These are phyloP conservation scores for Jamesozyma hellenica DNA, from an alignment of 805 yeast species.

Conservation along the genomic window DNA sequence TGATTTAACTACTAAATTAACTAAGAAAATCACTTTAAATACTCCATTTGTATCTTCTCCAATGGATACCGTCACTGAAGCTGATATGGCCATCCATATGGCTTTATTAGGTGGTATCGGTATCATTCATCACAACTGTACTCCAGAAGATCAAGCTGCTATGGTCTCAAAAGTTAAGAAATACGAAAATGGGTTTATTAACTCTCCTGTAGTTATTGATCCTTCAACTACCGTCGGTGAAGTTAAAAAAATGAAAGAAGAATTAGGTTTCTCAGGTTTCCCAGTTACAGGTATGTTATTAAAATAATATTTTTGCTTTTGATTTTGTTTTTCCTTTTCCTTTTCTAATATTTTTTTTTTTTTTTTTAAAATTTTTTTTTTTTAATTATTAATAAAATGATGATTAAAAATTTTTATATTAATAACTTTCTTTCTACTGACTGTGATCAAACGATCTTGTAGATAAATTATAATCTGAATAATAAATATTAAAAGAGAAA, in stretches of 20 bases:
- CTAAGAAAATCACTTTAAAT: constrained; percentile 84
- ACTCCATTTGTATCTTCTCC: constrained; percentile 96
- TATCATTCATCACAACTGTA: constrained; percentile 94
- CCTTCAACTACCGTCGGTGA: constrained; percentile 73
- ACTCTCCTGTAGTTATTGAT: constrained; percentile 79
- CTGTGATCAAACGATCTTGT: constrained; percentile 91
- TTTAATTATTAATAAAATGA: constrained; percentile 31
- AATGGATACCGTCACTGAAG: constrained; percentile 98
- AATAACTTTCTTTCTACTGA: constrained; percentile 99
- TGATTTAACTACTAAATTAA: constrained; percentile 71
- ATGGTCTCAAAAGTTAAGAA: constrained; percentile 96
- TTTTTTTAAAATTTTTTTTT: background rate
- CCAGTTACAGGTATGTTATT: constrained; percentile 95
- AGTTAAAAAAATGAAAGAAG: constrained; percentile 57
- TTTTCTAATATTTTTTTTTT: background rate
- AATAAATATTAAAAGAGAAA: background rate
- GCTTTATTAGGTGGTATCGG: constrained; percentile 98
- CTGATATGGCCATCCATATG: constrained; percentile 96
- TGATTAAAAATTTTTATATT: constrained; percentile 37
- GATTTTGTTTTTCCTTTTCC: constrained; percentile 1
- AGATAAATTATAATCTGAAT: constrained; percentile 44
- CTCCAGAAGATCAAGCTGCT: constrained; percentile 94
- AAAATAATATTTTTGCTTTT: constrained; percentile 4
- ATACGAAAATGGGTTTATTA: constrained; percentile 94
- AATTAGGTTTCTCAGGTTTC: constrained; percentile 90